Evolutionary conservation across 169 alveolate species (phyloP).

Genomic region (Eimeria tenella): DNA sequence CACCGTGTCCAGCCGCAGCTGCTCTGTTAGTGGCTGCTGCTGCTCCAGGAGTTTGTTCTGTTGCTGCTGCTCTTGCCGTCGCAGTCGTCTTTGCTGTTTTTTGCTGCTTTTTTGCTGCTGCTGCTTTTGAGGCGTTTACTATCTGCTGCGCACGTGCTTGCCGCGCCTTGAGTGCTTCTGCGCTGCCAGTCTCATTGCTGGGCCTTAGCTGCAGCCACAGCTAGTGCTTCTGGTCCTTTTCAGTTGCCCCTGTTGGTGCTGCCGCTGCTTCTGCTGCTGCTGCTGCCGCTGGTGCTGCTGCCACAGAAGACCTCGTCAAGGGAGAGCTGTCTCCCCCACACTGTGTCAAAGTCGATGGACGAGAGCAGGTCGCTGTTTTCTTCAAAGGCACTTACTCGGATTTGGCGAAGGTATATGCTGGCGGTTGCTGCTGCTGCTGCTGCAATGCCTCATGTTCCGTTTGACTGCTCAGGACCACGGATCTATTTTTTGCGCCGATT

Average conservation of each 20-base stretch:
- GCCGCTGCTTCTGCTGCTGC: not conserved
- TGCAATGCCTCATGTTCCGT: not conserved
- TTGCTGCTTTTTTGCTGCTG: conserved; percentile 14
- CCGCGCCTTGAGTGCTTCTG: no score
- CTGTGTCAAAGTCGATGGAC: conserved; percentile 46
- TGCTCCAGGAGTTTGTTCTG: not conserved
- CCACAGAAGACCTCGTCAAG: conserved; percentile 28
- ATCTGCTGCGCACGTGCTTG: no score
- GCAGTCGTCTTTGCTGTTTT: not conserved
- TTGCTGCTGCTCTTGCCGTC: not conserved
- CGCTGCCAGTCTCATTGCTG: no score
- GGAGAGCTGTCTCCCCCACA: conserved; percentile 52
- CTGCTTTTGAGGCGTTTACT: not conserved
- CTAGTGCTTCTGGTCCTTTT: not conserved
- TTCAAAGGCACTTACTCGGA: conserved; percentile 57
- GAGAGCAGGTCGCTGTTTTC: conserved; percentile 72
- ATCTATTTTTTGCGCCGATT: not conserved
- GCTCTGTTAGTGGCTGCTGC: not conserved
- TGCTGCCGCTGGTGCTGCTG: conserved; percentile 14
- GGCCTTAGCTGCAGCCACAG: not conserved
- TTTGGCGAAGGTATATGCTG: not conserved
- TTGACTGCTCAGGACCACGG: not conserved
- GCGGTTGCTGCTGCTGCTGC: conserved; percentile 27
- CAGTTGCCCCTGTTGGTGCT: not conserved
- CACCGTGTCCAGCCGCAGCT: not conserved